Percentiles rank a stretch among this genome's conserved stretches.
phyloP scores from a whole-genome alignment of 2,329 filamentous ascomycete genomes.

The Ceratocystis harringtonii region DNA sequence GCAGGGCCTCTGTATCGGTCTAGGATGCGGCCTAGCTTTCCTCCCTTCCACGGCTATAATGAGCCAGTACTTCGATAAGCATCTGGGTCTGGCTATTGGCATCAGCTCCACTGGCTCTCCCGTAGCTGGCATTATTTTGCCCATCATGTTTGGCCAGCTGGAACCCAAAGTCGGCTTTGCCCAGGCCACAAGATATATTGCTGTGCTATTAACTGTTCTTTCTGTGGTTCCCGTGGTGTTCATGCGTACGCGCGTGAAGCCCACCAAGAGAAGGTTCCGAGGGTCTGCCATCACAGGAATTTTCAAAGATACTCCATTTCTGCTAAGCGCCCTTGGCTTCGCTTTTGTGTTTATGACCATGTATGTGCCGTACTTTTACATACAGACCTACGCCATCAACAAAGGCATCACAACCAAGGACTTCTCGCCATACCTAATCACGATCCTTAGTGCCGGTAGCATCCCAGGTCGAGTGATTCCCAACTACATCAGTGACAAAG shows the following conservation, averaged over 20 bases:
- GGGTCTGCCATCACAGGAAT: constrained; percentile 18
- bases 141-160: constrained; percentile 28
- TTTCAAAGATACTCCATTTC: constrained; percentile 26
- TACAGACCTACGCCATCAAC: constrained; percentile 29
- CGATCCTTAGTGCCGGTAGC: constrained; percentile 32
- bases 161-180: constrained; percentile 38
- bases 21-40: constrained; percentile 26
- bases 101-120: constrained; percentile 25
- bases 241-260: constrained; percentile 27
- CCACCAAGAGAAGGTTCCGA: constrained; percentile 18
- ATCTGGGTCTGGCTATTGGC: constrained; percentile 25
- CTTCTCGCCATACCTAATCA: constrained; percentile 30
- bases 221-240: constrained; percentile 26
- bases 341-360: constrained; percentile 31
- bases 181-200: constrained; percentile 35
- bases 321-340: constrained; percentile 25
- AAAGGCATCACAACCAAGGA: constrained; percentile 26
- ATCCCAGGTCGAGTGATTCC: constrained; percentile 33
- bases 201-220: constrained; percentile 29
- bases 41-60: constrained; percentile 27
- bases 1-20: constrained; percentile 27
- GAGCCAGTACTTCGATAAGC: constrained; percentile 28
- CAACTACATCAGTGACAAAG: constrained; percentile 30
- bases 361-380: constrained; percentile 36
- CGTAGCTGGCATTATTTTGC: constrained; percentile 28